Base-by-base conservation (phyloP, 768 basidiomycete genomes). In the Podaxis sp. region DNA sequence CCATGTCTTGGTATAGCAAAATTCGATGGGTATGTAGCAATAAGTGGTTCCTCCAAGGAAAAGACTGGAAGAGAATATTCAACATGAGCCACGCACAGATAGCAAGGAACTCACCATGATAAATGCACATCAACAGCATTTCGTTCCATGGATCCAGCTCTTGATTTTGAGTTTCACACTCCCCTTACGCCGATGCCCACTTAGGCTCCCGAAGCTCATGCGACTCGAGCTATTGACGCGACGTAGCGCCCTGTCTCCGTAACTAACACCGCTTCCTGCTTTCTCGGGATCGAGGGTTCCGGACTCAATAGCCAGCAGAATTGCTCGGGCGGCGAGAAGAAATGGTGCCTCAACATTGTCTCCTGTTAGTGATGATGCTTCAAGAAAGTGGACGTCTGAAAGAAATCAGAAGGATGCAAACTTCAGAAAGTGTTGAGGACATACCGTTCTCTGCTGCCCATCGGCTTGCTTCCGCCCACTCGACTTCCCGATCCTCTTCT, bases 401-500 rank as follows among this genome's bases (percentile, higher is more conserved):
- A 10, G 67, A 37, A 56, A 18, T 58, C 38, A 62, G 56, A 59
- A 50, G 36, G 51, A 53, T 62, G 37, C 57, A 55, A 59, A 40
- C 25, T 2, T 32, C 21, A 27, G 18, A 18, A 48, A 47, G 51
- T 46, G 54, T 48, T 6, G 18, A 53, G 32, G 47, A 68, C 79
- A 62, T 65, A 94, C 95, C 91, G 71, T 98, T 95, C 72, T 95
- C 93, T 52, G 94, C 90, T 18, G 97, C 96, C 95, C 95, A 99
- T 69, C 84, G 79, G 68, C 91, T 93, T 9, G 93, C 97, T 74
- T 99, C 97, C 25, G 89, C 82, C 87, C 92, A 97, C 67, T 96
- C 93, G 40, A 99, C 95, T 72, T 98, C 91, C 55, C 97, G 79
- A 54, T 94, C 93, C 55, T 97, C 95, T 68, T 98, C 96, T 67